Base-by-base conservation (phyloP, 2,329 filamentous ascomycete genomes). In the Aspergillus amoenus region DNA sequence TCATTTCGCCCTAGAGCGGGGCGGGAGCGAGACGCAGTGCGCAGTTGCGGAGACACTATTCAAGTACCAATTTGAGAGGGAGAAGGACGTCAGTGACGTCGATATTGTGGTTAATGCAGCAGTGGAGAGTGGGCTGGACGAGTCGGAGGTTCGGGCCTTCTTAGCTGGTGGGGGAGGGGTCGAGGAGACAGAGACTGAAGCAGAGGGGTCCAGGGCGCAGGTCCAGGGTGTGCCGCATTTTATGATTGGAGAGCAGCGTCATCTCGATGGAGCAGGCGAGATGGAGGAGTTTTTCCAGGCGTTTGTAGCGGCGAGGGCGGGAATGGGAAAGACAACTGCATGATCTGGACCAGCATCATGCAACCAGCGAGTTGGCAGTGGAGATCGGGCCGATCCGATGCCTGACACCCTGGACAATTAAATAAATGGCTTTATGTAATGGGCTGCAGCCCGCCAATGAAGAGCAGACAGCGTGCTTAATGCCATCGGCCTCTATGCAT, bases 41-140 rank as follows among this genome's bases (percentile, higher is more conserved):
- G 37, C 13, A 12, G 50, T 66, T 22, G 56, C 60, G 0, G 64
- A 67, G 32, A 47, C 27, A 3, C 37, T 66, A 11, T 65, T 67
- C 40, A 47, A 45, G 13, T 60, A 51, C 21, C 63, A 66, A 40
- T 65, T 64, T 44, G 64, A 68, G 55, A 9, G 32, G 22, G 64
- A 63, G 53, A 37, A 27, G 43, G 66, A 66, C 55, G 47, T 66
- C 32, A 61, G 59, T 45, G 34, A 58, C 15, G 9, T 49, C 1
- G 60, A 61, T 2, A 52, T 50, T 1, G 34, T 65, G 12, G 49
- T 62, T n/a, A 34, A 56, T 3, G 48, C 53, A 5, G 64, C 40
- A 0, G 61, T 53, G 1, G 45, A 60, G 18, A 56, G 47, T 40
- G 43, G 55, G 11, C 15, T 68, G 18, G 52, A 51, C 7, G 57